Percentiles rank a stretch among this genome's conserved stretches.
Conservation (phyloP, 2,329 filamentous ascomycete genomes). For the Celoporthe dispersa region DNA sequence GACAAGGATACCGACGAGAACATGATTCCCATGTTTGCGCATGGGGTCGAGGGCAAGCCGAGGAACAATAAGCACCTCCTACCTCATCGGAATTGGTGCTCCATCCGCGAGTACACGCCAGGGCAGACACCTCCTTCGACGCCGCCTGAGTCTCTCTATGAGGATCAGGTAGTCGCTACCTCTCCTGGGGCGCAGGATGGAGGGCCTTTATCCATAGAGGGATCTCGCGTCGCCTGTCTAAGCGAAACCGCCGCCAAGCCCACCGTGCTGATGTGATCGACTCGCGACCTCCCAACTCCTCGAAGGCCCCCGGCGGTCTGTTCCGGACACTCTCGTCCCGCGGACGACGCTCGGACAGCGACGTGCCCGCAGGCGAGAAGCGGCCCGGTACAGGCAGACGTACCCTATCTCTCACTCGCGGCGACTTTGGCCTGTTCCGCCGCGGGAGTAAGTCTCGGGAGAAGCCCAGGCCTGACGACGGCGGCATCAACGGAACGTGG, state of each 20-base stretch:
- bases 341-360: constrained; percentile 35
- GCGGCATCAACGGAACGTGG: constrained; percentile 61
- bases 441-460: constrained; percentile 47
- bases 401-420: constrained; percentile 64
- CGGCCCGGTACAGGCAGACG: constrained; percentile 51
- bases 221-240: constrained; percentile 52
- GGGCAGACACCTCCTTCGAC: constrained; percentile 73
- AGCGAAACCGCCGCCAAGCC: constrained; percentile 39
- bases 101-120: constrained; percentile 82
- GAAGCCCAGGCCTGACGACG: constrained; percentile 49
- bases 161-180: constrained; percentile 44
- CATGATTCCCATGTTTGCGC: constrained; percentile 91
- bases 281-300: constrained; percentile 55
- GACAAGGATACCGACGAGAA: constrained; percentile 84
- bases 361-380: constrained; percentile 41
- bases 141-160: constrained; percentile 58
- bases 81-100: constrained; percentile 93
- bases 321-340: constrained; percentile 51
- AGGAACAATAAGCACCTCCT: constrained; percentile 91
- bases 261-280: constrained; percentile 47
- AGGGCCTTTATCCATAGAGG: constrained; percentile 35
- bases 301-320: constrained; percentile 44
- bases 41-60: constrained; percentile 85
- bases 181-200: constrained; percentile 40
- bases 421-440: constrained; percentile 53